Evolutionary conservation across 768 basidiomycete genomes (phyloP).

Genomic region (Hygrophorus russula): DNA sequence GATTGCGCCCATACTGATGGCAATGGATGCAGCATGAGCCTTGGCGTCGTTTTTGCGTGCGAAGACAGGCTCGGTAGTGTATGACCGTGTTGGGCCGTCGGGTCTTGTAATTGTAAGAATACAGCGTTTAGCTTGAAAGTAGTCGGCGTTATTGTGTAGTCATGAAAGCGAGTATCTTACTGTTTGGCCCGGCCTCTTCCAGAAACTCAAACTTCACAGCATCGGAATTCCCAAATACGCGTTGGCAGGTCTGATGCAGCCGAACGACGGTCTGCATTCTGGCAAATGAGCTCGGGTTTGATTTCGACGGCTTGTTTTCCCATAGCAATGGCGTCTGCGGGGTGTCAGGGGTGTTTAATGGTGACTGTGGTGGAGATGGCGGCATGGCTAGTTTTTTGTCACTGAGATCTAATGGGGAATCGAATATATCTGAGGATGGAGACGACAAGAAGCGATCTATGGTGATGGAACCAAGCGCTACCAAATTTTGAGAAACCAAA

Average conservation of each 20-base stretch:
- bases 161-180: slow-evolving; percentile 16
- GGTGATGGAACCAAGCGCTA: slow-evolving; percentile 16
- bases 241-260: slow-evolving; percentile 32
- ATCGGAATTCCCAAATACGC: slow-evolving; percentile 28
- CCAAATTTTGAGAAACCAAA: slow-evolving; percentile 16
- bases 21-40: slow-evolving; percentile 36
- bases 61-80: slow-evolving; percentile 36
- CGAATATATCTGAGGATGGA: neutral
- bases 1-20: slow-evolving; percentile 48
- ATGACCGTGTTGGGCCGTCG: slow-evolving; percentile 37
- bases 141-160: neutral
- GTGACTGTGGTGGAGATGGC: neutral
- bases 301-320: neutral
- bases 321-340: neutral
- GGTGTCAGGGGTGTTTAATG: neutral
- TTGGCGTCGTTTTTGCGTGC: slow-evolving; percentile 43
- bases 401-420: neutral
- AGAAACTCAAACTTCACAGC: slow-evolving; percentile 36
- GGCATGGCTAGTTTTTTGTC: neutral
- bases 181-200: slow-evolving; percentile 24
- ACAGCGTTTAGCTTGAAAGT: slow-evolving; percentile 41
- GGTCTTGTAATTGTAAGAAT: slow-evolving; percentile 51
- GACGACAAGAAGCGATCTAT: slow-evolving; percentile 16
- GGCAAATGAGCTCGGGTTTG: neutral
- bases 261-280: slow-evolving; percentile 17